Evolutionary conservation across 177 flowering plant genomes (phyloP), one percentile per base, ranked within the genome.

Genomic region (Vitis hybrid): DNA sequence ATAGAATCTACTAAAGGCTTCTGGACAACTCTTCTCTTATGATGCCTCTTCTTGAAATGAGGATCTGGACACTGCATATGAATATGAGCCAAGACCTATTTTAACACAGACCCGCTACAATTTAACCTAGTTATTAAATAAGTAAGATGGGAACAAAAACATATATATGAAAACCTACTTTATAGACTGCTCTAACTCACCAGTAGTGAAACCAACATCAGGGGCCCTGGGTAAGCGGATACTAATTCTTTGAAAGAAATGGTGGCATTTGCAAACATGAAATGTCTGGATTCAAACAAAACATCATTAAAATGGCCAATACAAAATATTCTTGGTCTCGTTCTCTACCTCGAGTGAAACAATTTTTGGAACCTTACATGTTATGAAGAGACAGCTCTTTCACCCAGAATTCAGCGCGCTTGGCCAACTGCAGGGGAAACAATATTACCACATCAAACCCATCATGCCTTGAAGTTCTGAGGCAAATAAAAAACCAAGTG

Each of bases 31-130:
- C 99, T 87, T 86, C 98, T 83, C 71, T 95, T 95, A 65, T 83
- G 98, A 81, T 95, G 91, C 76, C 81, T 86, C 77, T 82, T 94
- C 86, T 95, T 95, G 81, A 95, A 95, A 80, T 95, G 88, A 52
- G 99, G 99, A 76, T 95, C 99, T 33, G 99, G 98, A 69, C 98
- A 95, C 99, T 92, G 91, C 79, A 85, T 48, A 51, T 14, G 61
- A 49, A 57, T 5, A 74, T 18, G 50, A 56, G 19, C 5, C 10
- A 48, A 49, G 15, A 60, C 29, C 6, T 18, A 31, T 7, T 66
- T 26, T 2, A 68, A 14, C 49, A 51, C 7, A 8, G 13, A 64
- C 1, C 11, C 31, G 3, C 31, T 29, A 29, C 31, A 29, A 29
- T 29, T 51, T 2, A 2, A 10, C 12, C n/a, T 5, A 0, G 10